These are phyloP conservation scores for Lentinula raphanica DNA, from an alignment of 768 basidiomycete species.

Conservation along the genomic window DNA sequence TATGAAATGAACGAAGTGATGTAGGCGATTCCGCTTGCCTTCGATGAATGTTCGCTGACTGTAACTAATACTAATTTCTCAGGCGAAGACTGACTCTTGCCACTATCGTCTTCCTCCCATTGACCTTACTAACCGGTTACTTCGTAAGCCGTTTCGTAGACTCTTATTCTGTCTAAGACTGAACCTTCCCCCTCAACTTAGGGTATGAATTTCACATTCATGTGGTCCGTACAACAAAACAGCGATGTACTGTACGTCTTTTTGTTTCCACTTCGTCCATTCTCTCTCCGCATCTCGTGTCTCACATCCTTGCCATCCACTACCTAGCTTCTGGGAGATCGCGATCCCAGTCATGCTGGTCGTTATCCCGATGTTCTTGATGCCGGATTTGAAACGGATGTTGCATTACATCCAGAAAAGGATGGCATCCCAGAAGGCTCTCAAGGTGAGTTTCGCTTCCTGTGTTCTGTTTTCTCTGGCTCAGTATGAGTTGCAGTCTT, in stretches of 20 bases:
- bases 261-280: neutral
- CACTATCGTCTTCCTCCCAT: conserved; percentile 66
- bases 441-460: neutral
- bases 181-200: conserved; percentile 18
- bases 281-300: too few relatives aligned
- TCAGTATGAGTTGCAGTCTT: neutral
- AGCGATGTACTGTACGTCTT: conserved; percentile 43
- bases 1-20: conserved; percentile 76
- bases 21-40: conserved; percentile 27
- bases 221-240: conserved; percentile 43
- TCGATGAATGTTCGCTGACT: neutral
- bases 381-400: conserved; percentile 43
- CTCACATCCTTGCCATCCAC: too few relatives aligned
- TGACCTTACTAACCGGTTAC: conserved; percentile 68
- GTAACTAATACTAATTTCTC: neutral
- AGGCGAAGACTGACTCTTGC: conserved; percentile 64
- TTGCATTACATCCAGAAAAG: conserved; percentile 45
- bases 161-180: neutral
- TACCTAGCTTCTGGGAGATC: conserved; percentile 62
- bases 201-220: conserved; percentile 65
- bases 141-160: conserved; percentile 47
- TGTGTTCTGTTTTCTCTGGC: neutral
- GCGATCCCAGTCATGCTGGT: conserved; percentile 57
- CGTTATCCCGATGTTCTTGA: conserved; percentile 53
- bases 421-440: conserved; percentile 3